A percentile compares a stretch with the other conserved stretches of the same genome.
Conservation (phyloP, 1,284 basidiomycete species). For the Leucocoprinus gongylophorus region DNA sequence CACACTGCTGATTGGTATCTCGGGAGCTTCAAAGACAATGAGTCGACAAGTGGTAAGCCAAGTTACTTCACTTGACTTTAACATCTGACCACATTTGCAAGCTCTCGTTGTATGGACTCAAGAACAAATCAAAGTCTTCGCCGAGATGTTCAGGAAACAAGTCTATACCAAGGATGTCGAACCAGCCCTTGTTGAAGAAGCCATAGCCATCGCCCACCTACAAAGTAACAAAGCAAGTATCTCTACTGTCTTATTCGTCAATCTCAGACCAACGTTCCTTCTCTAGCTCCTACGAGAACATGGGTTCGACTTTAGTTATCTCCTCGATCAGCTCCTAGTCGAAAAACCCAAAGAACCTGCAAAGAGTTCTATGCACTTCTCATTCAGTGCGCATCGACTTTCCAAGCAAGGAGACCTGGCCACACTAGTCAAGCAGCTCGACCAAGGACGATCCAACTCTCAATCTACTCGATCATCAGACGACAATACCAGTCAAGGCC, state of each 20-base stretch:
- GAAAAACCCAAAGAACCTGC: constrained; percentile 38
- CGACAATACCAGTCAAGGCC: constrained; percentile 6
- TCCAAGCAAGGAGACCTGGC: constrained; percentile 23
- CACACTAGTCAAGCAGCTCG: constrained; percentile 16
- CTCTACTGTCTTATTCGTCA: background rate
- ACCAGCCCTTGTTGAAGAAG: constrained; percentile 62
- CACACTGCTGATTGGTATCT: constrained; percentile 99
- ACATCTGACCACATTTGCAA: constrained; percentile 25
- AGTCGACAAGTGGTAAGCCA: constrained; percentile 80
- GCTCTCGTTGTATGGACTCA: constrained; percentile 95
- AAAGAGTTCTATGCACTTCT: constrained; percentile 26
- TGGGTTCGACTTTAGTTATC: constrained; percentile 87
- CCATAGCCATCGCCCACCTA: constrained; percentile 63
- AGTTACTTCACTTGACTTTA: background rate
- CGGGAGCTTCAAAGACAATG: constrained; percentile 91
- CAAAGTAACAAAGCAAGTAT: constrained; percentile 76
- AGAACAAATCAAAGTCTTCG: constrained; percentile 78
- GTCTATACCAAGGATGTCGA: constrained; percentile 82
- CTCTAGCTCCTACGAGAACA: constrained; percentile 82
- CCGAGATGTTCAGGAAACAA: constrained; percentile 83
- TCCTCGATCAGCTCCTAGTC: constrained; percentile 66
- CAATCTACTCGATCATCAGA: background rate
- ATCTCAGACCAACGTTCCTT: background rate
- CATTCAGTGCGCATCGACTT: constrained; percentile 31
- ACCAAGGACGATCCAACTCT: constrained; percentile 2